phyloP scores from a whole-genome alignment of 148 eudicot genomes.

The Vaccinium darrowii region DNA sequence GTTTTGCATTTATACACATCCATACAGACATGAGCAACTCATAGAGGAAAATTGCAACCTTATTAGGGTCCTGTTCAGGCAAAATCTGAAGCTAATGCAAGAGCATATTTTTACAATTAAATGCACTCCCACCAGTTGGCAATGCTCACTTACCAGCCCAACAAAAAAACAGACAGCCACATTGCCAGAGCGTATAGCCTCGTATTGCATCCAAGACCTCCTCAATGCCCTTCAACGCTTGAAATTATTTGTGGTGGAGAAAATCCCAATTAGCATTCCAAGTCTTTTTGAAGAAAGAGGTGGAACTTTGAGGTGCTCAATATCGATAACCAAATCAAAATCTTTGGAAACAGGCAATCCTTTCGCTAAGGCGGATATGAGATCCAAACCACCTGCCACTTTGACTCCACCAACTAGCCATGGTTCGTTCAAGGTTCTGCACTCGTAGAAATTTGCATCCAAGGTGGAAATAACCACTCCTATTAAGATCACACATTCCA shows the following conservation, averaged over 20 bases:
- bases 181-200: conserved; percentile 70
- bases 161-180: conserved; percentile 85
- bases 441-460: conserved; percentile 8
- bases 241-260: conserved; percentile 89
- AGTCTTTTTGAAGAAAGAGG: conserved; percentile 43
- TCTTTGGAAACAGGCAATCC: conserved; percentile 83
- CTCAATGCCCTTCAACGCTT: conserved; percentile 91
- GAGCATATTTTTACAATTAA: neutral
- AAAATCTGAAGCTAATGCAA: neutral
- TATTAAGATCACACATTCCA: neutral
- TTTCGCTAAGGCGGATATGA: conserved; percentile 67
- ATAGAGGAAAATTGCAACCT: neutral
- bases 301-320: conserved; percentile 65
- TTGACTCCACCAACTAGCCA: conserved; percentile 77
- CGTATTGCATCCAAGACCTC: conserved; percentile 96
- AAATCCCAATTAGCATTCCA: conserved; percentile 67
- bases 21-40: neutral
- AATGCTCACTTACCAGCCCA: conserved; percentile 72
- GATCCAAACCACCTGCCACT: conserved; percentile 62
- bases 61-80: neutral
- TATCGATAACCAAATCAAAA: conserved; percentile 48
- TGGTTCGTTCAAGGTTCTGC: conserved; percentile 52
- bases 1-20: neutral
- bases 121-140: neutral
- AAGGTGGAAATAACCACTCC: conserved; percentile 36